Conservation (phyloP, 169 alveolate species). For the Cryptosporidium viatorum region DNA sequence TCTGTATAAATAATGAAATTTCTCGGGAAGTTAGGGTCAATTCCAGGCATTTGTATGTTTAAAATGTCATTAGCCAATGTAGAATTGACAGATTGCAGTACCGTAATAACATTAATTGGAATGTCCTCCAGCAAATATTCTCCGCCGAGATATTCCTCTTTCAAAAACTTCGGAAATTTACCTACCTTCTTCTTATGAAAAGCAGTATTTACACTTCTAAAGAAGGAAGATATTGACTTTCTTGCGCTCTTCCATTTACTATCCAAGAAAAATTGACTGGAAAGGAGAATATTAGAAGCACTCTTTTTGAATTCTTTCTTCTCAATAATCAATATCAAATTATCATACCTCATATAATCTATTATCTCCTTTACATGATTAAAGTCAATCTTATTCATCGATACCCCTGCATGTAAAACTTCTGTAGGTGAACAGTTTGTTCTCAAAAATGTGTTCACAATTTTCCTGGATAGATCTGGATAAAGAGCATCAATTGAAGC, state of each 20-base stretch:
- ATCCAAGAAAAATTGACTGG: constrained; percentile 25
- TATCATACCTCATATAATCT: constrained; percentile 19
- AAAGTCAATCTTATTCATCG: constrained; percentile 32
- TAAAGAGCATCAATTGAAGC: background rate
- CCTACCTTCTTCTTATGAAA: constrained; percentile 4
- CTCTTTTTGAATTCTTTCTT: constrained; percentile 57
- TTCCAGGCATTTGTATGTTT: constrained; percentile 28
- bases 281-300: constrained; percentile 29
- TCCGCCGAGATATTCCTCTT: background rate
- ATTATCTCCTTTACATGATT: constrained; percentile 15
- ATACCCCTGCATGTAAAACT: constrained; percentile 14
- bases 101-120: constrained; percentile 4
- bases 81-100: background rate
- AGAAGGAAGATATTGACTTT: constrained; percentile 6
- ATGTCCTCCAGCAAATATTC: constrained; percentile 38
- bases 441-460: constrained; percentile 12
- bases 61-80: constrained; percentile 26
- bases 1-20: constrained; percentile 24
- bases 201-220: background rate
- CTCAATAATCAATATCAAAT: constrained; percentile 10
- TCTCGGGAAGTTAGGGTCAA: constrained; percentile 40
- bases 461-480: constrained; percentile 15
- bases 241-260: constrained; percentile 9
- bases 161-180: constrained; percentile 17
- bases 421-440: constrained; percentile 40